Conservation (phyloP, 768 basidiomycete genomes). For the Pluteus cervinus region DNA sequence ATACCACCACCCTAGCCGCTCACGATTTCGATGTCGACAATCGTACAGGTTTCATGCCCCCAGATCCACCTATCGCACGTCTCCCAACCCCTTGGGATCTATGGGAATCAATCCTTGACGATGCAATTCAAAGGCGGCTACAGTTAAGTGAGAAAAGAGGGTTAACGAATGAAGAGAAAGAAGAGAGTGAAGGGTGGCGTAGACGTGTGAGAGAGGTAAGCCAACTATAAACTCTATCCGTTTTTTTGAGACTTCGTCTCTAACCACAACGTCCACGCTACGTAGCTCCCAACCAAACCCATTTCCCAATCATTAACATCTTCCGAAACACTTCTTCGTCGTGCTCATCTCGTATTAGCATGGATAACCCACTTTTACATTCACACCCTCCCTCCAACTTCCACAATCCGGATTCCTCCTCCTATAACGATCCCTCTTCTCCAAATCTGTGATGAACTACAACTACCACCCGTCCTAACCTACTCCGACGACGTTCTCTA, state of each 20-base stretch:
- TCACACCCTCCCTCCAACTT: conserved; percentile 50
- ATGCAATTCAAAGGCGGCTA: conserved; percentile 41
- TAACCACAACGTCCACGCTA: background rate
- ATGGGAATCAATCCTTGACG: conserved; percentile 65
- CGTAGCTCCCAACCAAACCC: conserved; percentile 48
- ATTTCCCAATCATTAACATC: conserved; percentile 36
- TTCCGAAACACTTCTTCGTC: conserved; percentile 53
- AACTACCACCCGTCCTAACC: conserved; percentile 82
- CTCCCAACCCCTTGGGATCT: conserved; percentile 57
- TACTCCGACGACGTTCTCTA: conserved; percentile 92
- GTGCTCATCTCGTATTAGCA: conserved; percentile 69
- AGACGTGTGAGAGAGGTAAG: conserved; percentile 41
- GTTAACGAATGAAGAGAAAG: conserved; percentile 32
- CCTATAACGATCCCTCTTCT: conserved; percentile 72
- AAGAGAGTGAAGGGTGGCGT: conserved; percentile 49
- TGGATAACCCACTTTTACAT: conserved; percentile 77
- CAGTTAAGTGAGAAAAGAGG: conserved; percentile 54
- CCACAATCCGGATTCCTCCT: conserved; percentile 58
- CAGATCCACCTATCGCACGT: conserved; percentile 58
- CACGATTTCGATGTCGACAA: conserved; percentile 92
- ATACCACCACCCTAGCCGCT: conserved; percentile 20
- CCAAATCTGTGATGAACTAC: conserved; percentile 60
- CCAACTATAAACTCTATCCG: conserved; percentile 1
- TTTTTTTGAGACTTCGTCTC: background rate
- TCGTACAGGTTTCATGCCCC: conserved; percentile 88